Percentiles rank a stretch among this genome's conserved stretches.
Conservation (phyloP, 306 rosid genomes). For the Trichosanthes truncata region DNA sequence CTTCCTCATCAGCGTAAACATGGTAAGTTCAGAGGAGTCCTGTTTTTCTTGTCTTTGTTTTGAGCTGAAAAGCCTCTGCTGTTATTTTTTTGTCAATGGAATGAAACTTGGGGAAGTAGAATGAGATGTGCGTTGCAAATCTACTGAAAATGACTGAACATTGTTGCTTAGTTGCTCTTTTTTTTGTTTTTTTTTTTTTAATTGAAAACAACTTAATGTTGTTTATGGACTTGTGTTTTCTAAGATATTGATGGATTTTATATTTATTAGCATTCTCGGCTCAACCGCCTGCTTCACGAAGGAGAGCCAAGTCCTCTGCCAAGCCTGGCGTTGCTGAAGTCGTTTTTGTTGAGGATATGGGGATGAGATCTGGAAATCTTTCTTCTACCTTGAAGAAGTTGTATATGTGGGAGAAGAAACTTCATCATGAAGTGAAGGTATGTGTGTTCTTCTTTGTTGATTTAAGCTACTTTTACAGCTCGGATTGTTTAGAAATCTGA, state of each 20-base stretch:
- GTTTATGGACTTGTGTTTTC: slow-evolving; percentile 32
- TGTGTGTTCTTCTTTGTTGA: not conserved
- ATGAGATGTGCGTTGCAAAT: not conserved
- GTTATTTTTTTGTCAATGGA: not conserved
- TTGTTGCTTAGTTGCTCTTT: not conserved
- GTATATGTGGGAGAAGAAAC: slow-evolving; percentile 96
- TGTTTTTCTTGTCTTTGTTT: not conserved
- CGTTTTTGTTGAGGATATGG: slow-evolving; percentile 37
- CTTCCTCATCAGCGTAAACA: slow-evolving; percentile 53
- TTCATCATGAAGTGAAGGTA: slow-evolving; percentile 81
- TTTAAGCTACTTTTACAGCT: not conserved
- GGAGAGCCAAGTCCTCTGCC: slow-evolving; percentile 26
- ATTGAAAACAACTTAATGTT: not conserved
- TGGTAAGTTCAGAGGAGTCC: slow-evolving; percentile 13
- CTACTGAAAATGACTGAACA: not conserved
- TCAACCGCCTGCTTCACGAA: slow-evolving; percentile 50
- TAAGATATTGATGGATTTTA: slow-evolving; percentile 57
- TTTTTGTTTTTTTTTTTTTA: not conserved
- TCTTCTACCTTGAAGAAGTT: slow-evolving; percentile 80
- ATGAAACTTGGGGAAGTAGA: not conserved
- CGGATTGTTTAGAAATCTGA: not conserved
- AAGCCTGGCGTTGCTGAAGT: slow-evolving; percentile 22
- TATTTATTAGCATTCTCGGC: slow-evolving; percentile 41
- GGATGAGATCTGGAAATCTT: slow-evolving; percentile 43
- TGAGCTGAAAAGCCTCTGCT: not conserved